Evolutionary conservation across 2,329 filamentous ascomycete genomes (phyloP).

Genomic region (Tolypocladium capitatum): DNA sequence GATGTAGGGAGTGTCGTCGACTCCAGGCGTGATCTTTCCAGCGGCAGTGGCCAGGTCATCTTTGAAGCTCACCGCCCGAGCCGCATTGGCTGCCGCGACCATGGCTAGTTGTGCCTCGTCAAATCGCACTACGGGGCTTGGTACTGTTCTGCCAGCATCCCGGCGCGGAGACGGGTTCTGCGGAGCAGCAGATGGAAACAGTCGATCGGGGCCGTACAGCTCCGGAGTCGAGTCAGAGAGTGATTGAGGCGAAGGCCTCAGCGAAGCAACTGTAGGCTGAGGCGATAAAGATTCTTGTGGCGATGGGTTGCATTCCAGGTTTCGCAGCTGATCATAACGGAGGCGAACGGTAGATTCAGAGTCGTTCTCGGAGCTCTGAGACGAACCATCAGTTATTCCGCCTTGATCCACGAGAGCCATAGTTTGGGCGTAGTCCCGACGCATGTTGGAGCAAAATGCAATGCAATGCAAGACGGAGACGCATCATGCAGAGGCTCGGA

Average conservation of each 20-base stretch:
- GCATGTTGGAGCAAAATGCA: conserved; percentile 18
- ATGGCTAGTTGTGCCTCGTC: conserved; percentile 27
- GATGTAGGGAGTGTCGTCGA: conserved; percentile 79
- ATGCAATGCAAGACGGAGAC: conserved; percentile 18
- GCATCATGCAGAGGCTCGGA: conserved; percentile 15
- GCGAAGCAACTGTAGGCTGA: conserved; percentile 19
- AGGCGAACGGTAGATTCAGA: background rate
- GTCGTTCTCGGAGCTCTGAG: background rate
- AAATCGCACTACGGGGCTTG: conserved; percentile 17
- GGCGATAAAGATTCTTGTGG: conserved; percentile 17
- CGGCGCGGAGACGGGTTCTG: conserved; percentile 9
- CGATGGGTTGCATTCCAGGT: background rate
- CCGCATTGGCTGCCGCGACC: conserved; percentile 19
- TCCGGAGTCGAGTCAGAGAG: conserved; percentile 26
- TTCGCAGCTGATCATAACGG: background rate
- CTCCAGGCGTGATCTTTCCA: conserved; percentile 53
- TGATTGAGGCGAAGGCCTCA: conserved; percentile 17
- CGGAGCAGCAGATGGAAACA: conserved; percentile 15
- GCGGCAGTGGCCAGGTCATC: conserved; percentile 37
- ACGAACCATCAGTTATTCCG: conserved; percentile 2
- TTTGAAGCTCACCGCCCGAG: conserved; percentile 29
- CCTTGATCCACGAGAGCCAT: background rate
- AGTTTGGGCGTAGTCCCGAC: conserved; percentile 7
- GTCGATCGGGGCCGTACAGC: conserved; percentile 30
- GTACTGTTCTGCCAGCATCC: conserved; percentile 1